A percentile compares a stretch with the other conserved stretches of the same genome.
Evolutionary conservation across 2,329 filamentous ascomycete species (phyloP).

Genomic region (Harringtonia lauricola): DNA sequence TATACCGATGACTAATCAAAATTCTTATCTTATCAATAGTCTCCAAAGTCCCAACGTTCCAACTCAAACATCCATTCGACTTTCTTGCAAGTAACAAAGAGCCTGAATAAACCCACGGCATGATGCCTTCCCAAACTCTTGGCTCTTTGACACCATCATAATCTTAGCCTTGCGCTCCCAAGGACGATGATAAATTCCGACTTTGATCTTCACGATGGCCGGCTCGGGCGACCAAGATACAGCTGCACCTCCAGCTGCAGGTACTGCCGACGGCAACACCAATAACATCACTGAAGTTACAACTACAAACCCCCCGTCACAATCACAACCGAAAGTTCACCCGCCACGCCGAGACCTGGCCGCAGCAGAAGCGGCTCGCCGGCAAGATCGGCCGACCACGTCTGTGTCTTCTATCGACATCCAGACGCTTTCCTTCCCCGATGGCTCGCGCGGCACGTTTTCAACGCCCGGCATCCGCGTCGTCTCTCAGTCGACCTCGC

Average conservation of each 20-base stretch:
- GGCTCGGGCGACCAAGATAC: slow-evolving; percentile 1
- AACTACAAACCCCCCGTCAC: slow-evolving; percentile 28
- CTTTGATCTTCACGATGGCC: neutral
- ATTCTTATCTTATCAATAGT: no score
- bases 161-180: no score
- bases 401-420: slow-evolving; percentile 74
- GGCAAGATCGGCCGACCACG: slow-evolving; percentile 64
- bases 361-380: slow-evolving; percentile 21
- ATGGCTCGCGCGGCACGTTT: slow-evolving; percentile 57
- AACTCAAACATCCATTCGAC: no score
- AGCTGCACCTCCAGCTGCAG: neutral
- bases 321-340: slow-evolving; percentile 44
- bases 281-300: neutral
- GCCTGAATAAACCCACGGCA: no score
- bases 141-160: no score
- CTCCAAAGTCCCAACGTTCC: no score
- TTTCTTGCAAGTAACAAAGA: no score
- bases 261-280: neutral
- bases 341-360: slow-evolving; percentile 16
- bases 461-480: slow-evolving; percentile 26
- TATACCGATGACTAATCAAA: no score
- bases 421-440: slow-evolving; percentile 62
- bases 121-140: no score
- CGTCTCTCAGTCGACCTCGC: slow-evolving; percentile 22
- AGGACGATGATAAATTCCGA: neutral